Evolutionary conservation across 2,329 filamentous ascomycete species (phyloP).

Genomic region (Macroventuria anomochaeta): DNA sequence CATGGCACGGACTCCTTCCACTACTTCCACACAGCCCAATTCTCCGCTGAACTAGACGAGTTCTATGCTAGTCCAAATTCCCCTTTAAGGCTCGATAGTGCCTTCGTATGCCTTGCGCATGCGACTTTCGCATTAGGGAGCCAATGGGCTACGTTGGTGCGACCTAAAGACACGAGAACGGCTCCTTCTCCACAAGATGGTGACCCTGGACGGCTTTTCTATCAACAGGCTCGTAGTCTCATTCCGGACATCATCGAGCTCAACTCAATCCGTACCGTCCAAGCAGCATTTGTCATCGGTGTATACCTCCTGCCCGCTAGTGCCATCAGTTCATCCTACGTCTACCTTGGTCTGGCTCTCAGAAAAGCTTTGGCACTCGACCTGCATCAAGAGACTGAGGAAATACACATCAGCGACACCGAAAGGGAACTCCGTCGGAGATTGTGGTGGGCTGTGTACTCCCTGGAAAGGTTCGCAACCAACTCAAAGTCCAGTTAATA

Average conservation of each 20-base stretch:
- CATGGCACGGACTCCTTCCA: conserved; percentile 10
- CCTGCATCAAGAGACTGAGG: conserved; percentile 5
- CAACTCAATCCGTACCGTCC: conserved; percentile 9
- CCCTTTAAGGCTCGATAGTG: background rate
- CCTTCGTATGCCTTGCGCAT: conserved; percentile 11
- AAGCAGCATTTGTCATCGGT: conserved; percentile 8
- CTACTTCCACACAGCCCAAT: conserved; percentile 7
- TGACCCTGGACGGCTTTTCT: conserved; percentile 8
- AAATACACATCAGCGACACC: background rate
- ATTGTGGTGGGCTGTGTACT: conserved; percentile 10
- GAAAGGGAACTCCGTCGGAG: conserved; percentile 8
- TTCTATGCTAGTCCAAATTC: background rate
- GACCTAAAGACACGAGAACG: background rate
- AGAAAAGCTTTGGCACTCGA: conserved; percentile 8
- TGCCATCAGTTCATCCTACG: conserved; percentile 9
- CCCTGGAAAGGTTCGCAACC: background rate
- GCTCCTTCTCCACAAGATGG: background rate
- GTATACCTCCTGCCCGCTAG: conserved; percentile 5
- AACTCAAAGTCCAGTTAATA: no score
- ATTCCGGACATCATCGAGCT: conserved; percentile 8
- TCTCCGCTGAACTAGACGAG: conserved; percentile 7
- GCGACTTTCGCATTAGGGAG: conserved; percentile 5
- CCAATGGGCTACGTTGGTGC: conserved; percentile 10
- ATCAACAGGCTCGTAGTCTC: conserved; percentile 4
- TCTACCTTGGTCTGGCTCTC: conserved; percentile 10